Evolutionary conservation across 257 asterid species (phyloP).

Genomic region (Scutellaria galericulata): DNA sequence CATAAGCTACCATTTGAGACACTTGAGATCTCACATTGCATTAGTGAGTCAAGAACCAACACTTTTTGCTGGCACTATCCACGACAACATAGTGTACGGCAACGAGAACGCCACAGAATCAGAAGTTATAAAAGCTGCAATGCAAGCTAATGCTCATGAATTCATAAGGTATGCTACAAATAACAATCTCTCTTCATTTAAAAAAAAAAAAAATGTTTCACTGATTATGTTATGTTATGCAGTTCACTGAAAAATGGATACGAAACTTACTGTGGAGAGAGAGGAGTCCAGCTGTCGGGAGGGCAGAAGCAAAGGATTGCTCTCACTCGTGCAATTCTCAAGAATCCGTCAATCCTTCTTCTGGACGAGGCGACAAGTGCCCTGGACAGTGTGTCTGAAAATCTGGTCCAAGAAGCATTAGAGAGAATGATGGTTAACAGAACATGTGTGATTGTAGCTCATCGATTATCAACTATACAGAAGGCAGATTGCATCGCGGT

Average conservation of each 20-base stretch:
- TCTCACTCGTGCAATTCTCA: slow-evolving; percentile 72
- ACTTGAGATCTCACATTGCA: slow-evolving; percentile 66
- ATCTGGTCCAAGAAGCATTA: slow-evolving; percentile 64
- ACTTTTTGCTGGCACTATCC: slow-evolving; percentile 61
- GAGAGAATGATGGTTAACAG: slow-evolving; percentile 66
- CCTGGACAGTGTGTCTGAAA: slow-evolving; percentile 65
- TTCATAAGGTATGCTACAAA: slow-evolving; percentile 54
- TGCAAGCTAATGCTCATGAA: slow-evolving; percentile 77
- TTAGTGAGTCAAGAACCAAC: slow-evolving; percentile 80
- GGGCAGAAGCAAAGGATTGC: slow-evolving; percentile 81
- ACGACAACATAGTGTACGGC: slow-evolving; percentile 67
- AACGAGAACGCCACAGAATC: slow-evolving; percentile 56
- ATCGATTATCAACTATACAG: slow-evolving; percentile 67
- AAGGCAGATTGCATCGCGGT: slow-evolving; percentile 66
- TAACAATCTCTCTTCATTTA: not conserved
- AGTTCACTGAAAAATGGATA: slow-evolving; percentile 70
- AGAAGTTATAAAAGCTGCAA: slow-evolving; percentile 65
- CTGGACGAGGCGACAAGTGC: slow-evolving; percentile 84
- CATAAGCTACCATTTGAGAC: slow-evolving; percentile 58
- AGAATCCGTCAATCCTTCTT: slow-evolving; percentile 73
- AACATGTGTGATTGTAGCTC: slow-evolving; percentile 73
- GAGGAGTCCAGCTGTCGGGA: slow-evolving; percentile 79
- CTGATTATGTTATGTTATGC: slow-evolving; percentile 2
- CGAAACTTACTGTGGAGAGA: slow-evolving; percentile 70
- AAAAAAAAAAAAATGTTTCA: too few relatives aligned